Conservation (phyloP, 805 yeast species). For the Lachancea mirantina region DNA sequence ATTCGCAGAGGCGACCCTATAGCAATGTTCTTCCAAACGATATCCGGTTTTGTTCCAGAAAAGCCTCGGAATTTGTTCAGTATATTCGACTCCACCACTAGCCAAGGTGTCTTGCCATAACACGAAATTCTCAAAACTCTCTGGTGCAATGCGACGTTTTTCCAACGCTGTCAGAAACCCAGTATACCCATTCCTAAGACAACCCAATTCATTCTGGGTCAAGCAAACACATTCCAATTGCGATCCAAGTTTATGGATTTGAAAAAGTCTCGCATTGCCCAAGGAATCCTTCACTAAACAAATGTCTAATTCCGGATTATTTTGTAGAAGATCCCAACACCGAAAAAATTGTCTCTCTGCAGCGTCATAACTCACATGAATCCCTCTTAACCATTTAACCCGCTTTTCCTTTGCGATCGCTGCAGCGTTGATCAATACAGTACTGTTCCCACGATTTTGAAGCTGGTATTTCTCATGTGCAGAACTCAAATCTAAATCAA, state of each 20-base stretch:
- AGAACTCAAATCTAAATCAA: conserved; percentile 3
- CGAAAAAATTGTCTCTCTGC: conserved; percentile 2
- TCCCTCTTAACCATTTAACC: conserved; percentile 2
- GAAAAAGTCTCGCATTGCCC: conserved; percentile 6
- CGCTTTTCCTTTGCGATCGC: conserved; percentile 1
- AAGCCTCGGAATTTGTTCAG: conserved; percentile 6
- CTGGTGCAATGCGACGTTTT: conserved; percentile 1
- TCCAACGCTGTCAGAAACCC: background rate
- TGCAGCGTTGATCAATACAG: too few species aligned
- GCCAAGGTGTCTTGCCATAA: conserved; percentile 4
- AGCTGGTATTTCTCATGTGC: conserved; percentile 3
- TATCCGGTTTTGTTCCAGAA: conserved; percentile 5
- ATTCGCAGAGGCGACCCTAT: background rate
- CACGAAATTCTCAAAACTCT: conserved; percentile 2
- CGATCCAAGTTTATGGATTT: conserved; percentile 7
- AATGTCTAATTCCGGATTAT: conserved; percentile 9
- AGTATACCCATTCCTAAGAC: background rate
- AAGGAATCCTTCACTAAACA: conserved; percentile 6
- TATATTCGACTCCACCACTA: background rate
- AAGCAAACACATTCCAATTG: conserved; percentile 5
- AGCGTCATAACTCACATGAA: background rate
- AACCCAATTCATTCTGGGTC: conserved; percentile 2
- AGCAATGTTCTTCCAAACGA: conserved; percentile 2
- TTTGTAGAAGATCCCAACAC: conserved; percentile 5
- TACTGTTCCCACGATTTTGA: conserved; percentile 1